Percentiles rank a stretch among this genome's conserved stretches.
These are phyloP conservation scores for Macrolepiota fuliginosa DNA, from an alignment of 768 basidiomycete genomes.

Conservation along the genomic window DNA sequence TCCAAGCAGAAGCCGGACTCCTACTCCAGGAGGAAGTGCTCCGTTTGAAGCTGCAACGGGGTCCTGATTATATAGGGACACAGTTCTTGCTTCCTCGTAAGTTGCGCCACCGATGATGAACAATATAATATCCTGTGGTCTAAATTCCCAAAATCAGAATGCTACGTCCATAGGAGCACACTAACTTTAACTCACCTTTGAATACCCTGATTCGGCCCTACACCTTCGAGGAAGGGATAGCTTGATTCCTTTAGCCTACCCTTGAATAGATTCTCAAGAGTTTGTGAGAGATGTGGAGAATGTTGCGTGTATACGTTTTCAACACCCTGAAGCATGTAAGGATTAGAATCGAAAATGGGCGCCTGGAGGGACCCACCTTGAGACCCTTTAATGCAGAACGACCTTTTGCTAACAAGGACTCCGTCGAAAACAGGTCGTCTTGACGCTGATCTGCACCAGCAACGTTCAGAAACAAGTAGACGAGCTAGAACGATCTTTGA, in stretches of 20 bases:
- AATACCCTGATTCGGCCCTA: slow-evolving; percentile 64
- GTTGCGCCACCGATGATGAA: slow-evolving; percentile 97
- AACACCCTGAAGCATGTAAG: slow-evolving; percentile 64
- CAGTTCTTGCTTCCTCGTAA: slow-evolving; percentile 88
- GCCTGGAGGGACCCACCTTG: slow-evolving; percentile 51
- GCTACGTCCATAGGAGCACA: neutral
- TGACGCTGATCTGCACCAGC: slow-evolving; percentile 96
- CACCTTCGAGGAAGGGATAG: slow-evolving; percentile 80
- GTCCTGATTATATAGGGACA: slow-evolving; percentile 87
- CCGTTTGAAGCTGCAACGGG: slow-evolving; percentile 46
- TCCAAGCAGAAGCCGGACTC: slow-evolving; percentile 81
- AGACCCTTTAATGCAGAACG: slow-evolving; percentile 93
- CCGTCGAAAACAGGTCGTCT: slow-evolving; percentile 95
- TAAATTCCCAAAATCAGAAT: slow-evolving; percentile 26
- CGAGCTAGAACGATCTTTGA: slow-evolving; percentile 53
- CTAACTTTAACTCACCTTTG: slow-evolving; percentile 50
- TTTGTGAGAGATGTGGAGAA: slow-evolving; percentile 88
- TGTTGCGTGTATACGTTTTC: slow-evolving; percentile 99
- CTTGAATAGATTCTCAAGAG: slow-evolving; percentile 84
- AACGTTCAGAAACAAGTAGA: slow-evolving; percentile 89
- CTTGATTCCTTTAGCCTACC: slow-evolving; percentile 84
- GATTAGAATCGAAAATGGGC: neutral
- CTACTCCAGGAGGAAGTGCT: slow-evolving; percentile 48
- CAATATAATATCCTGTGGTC: slow-evolving; percentile 93
- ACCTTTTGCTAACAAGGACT: slow-evolving; percentile 91